A percentile compares a stretch with the other conserved stretches of the same genome.
Evolutionary conservation across 768 basidiomycete genomes (phyloP).

Genomic region (Termitomyces sp.): DNA sequence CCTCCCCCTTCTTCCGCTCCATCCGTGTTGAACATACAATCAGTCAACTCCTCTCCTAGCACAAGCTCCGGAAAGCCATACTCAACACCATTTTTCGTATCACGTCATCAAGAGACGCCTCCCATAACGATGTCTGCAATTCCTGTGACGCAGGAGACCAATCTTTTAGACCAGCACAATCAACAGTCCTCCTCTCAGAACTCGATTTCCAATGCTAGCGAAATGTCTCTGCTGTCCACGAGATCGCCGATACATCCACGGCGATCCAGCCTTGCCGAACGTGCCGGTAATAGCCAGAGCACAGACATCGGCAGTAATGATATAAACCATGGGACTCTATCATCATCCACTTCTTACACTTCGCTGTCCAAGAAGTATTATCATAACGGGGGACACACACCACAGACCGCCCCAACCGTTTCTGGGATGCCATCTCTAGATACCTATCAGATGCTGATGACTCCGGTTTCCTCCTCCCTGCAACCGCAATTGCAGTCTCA

Average conservation of each 20-base stretch:
- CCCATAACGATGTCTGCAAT: constrained; percentile 25
- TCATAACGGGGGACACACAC: constrained; percentile 9
- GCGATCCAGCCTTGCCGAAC: constrained; percentile 34
- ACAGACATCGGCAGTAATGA: constrained; percentile 15
- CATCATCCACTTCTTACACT: constrained; percentile 5
- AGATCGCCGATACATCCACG: constrained; percentile 21
- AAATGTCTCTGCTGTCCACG: constrained; percentile 1
- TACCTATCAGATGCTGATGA: neutral
- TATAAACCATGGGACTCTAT: constrained; percentile 9
- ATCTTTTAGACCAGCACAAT: constrained; percentile 17
- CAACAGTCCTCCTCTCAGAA: constrained; percentile 4
- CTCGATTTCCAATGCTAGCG: constrained; percentile 3
- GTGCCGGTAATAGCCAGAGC: constrained; percentile 20
- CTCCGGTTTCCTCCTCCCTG: neutral
- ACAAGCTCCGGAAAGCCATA: constrained; percentile 26
- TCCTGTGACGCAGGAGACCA: constrained; percentile 26
- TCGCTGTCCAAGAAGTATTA: constrained; percentile 8
- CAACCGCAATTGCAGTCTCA: neutral
- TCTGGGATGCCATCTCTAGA: constrained; percentile 13
- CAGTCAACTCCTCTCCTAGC: constrained; percentile 14
- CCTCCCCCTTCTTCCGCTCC: constrained; percentile 21
- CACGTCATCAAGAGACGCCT: constrained; percentile 31
- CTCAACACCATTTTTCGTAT: constrained; percentile 34
- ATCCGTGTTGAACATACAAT: constrained; percentile 7
- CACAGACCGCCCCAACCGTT: constrained; percentile 17